Evolutionary conservation across 2,329 filamentous ascomycete species (phyloP).

Genomic region (Aureobasidium sp.): DNA sequence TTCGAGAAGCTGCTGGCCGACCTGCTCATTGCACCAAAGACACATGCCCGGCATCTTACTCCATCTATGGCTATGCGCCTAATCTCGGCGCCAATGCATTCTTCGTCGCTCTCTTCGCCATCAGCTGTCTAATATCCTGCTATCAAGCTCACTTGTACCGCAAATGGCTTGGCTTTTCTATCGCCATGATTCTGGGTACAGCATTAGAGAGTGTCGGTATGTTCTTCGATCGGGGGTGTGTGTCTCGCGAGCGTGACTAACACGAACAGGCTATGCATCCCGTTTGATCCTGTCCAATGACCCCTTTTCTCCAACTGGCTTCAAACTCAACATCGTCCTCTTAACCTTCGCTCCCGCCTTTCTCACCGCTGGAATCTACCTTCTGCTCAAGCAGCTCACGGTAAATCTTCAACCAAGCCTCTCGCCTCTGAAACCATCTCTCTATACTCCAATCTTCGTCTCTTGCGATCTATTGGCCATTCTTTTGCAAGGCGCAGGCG

Average conservation of each 20-base stretch:
- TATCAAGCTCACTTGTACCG: constrained; percentile 29
- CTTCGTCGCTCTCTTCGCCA: constrained; percentile 32
- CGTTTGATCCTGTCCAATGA: constrained; percentile 36
- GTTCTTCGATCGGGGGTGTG: not conserved
- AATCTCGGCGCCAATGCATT: constrained; percentile 33
- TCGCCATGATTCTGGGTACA: constrained; percentile 35
- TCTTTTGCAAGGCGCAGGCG: constrained; percentile 51
- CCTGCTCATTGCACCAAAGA: constrained; percentile 5
- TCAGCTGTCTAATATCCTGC: constrained; percentile 27
- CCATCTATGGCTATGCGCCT: constrained; percentile 28
- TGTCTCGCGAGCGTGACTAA: not conserved
- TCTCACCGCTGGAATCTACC: constrained; percentile 40
- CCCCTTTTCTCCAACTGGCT: constrained; percentile 36
- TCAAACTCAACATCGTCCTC: constrained; percentile 38
- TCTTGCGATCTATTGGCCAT: constrained; percentile 53
- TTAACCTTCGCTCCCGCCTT: constrained; percentile 41
- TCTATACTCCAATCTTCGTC: constrained; percentile 52
- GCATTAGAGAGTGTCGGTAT: constrained; percentile 33
- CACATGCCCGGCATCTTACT: constrained; percentile 8
- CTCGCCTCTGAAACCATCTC: constrained; percentile 23
- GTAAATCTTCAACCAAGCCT: constrained; percentile 33
- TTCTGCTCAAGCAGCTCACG: constrained; percentile 38
- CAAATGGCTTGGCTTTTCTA: constrained; percentile 34
- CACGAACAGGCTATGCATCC: constrained; percentile 31
- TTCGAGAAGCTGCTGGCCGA: not conserved